Evolutionary conservation across 2,329 filamentous ascomycete genomes (phyloP).

Genomic region (Ceratocystiopsis minuta): DNA sequence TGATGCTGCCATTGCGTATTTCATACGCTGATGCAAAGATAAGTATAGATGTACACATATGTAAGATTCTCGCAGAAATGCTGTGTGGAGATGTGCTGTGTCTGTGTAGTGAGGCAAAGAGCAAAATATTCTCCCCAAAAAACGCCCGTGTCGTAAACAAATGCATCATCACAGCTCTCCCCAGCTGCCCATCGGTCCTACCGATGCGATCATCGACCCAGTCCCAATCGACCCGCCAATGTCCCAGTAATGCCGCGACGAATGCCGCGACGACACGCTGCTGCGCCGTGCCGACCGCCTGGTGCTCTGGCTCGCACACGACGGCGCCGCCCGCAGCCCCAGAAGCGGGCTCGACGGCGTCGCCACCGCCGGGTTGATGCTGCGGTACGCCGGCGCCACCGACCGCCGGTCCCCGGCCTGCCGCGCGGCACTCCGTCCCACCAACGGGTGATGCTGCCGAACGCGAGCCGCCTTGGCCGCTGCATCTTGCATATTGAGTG

Average conservation of each 20-base stretch:
- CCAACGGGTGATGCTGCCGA: slow-evolving; percentile 73
- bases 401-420: slow-evolving; percentile 24
- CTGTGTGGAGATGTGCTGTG: too few relatives aligned
- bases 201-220: slow-evolving; percentile 49
- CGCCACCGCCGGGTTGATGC: slow-evolving; percentile 10
- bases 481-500: slow-evolving; percentile 38
- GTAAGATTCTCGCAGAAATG: too few relatives aligned
- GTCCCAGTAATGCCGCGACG: slow-evolving; percentile 82
- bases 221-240: slow-evolving; percentile 66
- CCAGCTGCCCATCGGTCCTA: slow-evolving; percentile 58
- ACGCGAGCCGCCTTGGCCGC: slow-evolving; percentile 69
- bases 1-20: too few relatives aligned
- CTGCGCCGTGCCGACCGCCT: slow-evolving; percentile 51
- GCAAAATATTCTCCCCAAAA: too few relatives aligned
- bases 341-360: slow-evolving; percentile 28
- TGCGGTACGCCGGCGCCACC: slow-evolving; percentile 20
- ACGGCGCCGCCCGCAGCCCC: slow-evolving; percentile 34
- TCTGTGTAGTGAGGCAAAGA: too few relatives aligned
- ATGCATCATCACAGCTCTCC: slow-evolving; percentile 40
- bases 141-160: too few relatives aligned
- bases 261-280: slow-evolving; percentile 58
- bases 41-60: too few relatives aligned
- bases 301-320: slow-evolving; percentile 78
- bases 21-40: too few relatives aligned
- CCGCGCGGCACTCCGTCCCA: slow-evolving; percentile 29